Percentiles rank a stretch among this genome's conserved stretches.
phyloP scores from a whole-genome alignment of 495 filamentous ascomycete genomes.

The Penicillium argentinense region DNA sequence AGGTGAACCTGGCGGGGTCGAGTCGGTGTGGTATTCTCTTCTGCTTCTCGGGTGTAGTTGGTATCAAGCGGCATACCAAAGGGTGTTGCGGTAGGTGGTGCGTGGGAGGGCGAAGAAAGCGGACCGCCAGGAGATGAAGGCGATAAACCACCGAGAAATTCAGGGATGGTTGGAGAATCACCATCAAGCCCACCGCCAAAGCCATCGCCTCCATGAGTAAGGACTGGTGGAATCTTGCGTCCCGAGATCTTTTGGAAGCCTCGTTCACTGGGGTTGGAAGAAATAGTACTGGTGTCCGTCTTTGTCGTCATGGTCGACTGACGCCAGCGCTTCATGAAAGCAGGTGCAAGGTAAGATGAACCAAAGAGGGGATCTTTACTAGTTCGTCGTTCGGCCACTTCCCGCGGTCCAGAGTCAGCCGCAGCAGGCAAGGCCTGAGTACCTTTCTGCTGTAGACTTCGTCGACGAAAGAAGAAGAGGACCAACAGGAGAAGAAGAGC shows the following conservation, averaged over 20 bases:
- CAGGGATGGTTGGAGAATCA: conserved; percentile 20
- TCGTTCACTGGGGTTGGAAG: conserved; percentile 43
- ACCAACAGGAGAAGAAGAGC: conserved; percentile 56
- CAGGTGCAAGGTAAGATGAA: conserved; percentile 50
- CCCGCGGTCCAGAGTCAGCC: conserved; percentile 24
- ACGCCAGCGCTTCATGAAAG: conserved; percentile 44
- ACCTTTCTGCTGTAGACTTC: conserved; percentile 26
- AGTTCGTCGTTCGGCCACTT: conserved; percentile 52
- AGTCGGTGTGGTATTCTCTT: conserved; percentile 34
- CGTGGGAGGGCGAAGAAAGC: conserved; percentile 23
- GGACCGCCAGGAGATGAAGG: conserved; percentile 19
- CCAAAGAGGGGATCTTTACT: conserved; percentile 56
- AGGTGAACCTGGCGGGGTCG: conserved; percentile 51
- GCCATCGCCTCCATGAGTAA: conserved; percentile 68
- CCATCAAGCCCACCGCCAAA: conserved; percentile 53
- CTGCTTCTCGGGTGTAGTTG: conserved; percentile 35
- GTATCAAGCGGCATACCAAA: conserved; percentile 40
- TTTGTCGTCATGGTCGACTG: conserved; percentile 40
- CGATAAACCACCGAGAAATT: conserved; percentile 10
- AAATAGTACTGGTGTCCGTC: conserved; percentile 43
- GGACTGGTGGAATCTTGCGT: conserved; percentile 68
- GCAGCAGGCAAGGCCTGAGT: conserved; percentile 25
- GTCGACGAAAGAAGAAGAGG: conserved; percentile 56
- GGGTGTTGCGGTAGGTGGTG: conserved; percentile 35
- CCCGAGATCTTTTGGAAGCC: conserved; percentile 67